A percentile compares a stretch with the other conserved stretches of the same genome.
These are phyloP conservation scores for Cercospora nicotianae DNA, from an alignment of 2,329 filamentous ascomycete genomes.

Conservation along the genomic window DNA sequence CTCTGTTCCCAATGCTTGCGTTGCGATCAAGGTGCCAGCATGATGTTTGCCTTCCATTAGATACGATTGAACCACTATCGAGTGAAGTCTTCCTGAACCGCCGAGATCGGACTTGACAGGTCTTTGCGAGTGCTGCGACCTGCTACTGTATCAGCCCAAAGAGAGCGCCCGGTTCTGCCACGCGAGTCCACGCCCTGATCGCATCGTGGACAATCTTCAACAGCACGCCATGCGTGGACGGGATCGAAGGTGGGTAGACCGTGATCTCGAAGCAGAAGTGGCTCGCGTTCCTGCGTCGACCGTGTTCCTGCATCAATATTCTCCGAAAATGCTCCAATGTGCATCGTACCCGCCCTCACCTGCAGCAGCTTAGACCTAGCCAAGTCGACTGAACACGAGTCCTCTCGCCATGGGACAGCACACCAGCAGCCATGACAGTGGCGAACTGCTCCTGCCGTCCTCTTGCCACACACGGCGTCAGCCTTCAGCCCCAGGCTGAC, in stretches of 20 bases:
- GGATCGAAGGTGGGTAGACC: background rate
- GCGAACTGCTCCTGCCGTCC: background rate
- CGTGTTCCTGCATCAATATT: constrained; percentile 4
- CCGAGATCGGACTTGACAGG: background rate
- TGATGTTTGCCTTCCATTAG: too few relatives aligned
- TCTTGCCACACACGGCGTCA: background rate
- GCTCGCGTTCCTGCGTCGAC: background rate
- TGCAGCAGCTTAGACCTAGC: background rate
- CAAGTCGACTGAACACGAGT: background rate
- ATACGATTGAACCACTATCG: background rate
- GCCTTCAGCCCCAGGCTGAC: background rate
- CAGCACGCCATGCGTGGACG: background rate
- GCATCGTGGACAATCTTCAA: background rate
- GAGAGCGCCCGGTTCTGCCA: background rate
- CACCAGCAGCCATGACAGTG: background rate
- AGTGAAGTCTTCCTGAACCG: background rate
- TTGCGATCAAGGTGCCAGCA: too few relatives aligned
- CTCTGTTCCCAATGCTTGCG: too few relatives aligned
- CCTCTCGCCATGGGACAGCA: background rate
- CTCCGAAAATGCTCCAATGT: background rate
- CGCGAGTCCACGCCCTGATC: background rate
- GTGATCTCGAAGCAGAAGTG: background rate
- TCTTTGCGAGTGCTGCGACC: background rate
- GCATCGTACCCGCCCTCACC: background rate
- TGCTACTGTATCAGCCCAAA: background rate